phyloP scores from a whole-genome alignment of 176 grass and related monocot species.

The Zoysia japonica region DNA sequence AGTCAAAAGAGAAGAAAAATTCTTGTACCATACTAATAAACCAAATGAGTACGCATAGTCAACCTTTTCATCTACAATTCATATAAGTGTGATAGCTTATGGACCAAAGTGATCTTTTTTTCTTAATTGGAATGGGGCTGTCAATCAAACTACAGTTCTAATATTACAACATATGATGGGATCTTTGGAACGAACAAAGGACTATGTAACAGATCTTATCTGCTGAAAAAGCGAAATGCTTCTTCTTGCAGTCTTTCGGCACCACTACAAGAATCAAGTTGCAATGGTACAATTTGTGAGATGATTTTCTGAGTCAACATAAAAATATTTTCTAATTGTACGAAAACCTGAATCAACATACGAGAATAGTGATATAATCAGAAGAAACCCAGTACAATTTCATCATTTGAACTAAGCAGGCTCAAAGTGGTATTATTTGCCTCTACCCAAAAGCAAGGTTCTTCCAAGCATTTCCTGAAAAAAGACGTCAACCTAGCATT shows the following conservation, averaged over 20 bases:
- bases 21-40: too few species aligned
- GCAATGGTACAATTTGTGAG: constrained; percentile 24
- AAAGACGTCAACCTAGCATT: constrained; percentile 1
- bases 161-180: too few species aligned
- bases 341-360: constrained; percentile 40
- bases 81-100: too few species aligned
- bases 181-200: too few species aligned
- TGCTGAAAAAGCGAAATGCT: too few species aligned
- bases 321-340: constrained; percentile 9
- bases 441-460: constrained; percentile 87
- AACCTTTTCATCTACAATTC: too few species aligned
- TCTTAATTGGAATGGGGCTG: too few species aligned
- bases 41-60: too few species aligned
- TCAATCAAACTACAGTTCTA: too few species aligned
- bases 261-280: constrained; percentile 59
- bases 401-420: constrained; percentile 75
- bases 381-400: constrained; percentile 91
- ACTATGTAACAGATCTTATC: too few species aligned
- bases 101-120: too few species aligned
- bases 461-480: constrained; percentile 80
- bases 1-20: too few species aligned
- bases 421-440: constrained; percentile 65
- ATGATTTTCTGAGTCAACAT: constrained; percentile 7
- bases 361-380: constrained; percentile 87
- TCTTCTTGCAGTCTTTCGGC: neutral